Conservation (phyloP, 164 flowering plant species). For the Chloranthus sessilifolius region DNA sequence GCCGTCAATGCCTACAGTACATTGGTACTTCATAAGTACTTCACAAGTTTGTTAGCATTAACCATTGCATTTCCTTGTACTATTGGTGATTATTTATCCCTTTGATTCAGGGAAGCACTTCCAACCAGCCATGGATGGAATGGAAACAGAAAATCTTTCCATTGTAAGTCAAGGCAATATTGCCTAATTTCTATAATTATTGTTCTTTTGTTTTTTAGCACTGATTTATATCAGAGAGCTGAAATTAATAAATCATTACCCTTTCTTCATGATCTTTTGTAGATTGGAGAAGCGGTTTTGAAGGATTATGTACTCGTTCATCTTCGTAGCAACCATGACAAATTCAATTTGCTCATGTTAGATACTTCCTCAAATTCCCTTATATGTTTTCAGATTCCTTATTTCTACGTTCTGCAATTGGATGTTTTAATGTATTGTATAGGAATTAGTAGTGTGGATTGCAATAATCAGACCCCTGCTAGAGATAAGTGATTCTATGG, state of each 20-base stretch:
- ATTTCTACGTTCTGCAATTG: neutral
- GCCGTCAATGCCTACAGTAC: slow-evolving; percentile 56
- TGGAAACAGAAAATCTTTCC: slow-evolving; percentile 41
- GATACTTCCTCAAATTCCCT: slow-evolving; percentile 17
- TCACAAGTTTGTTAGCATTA: neutral
- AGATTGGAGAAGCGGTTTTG: slow-evolving; percentile 79
- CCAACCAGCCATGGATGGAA: slow-evolving; percentile 55
- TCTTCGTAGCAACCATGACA: slow-evolving; percentile 61
- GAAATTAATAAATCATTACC: neutral
- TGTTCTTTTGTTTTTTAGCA: neutral
- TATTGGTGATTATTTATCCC: neutral
- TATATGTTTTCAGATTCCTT: too few relatives aligned
- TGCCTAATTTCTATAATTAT: neutral
- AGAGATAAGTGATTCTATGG: too few relatives aligned
- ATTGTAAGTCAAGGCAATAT: slow-evolving; percentile 44
- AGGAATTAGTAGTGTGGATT: too few relatives aligned
- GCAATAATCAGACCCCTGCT: too few relatives aligned
- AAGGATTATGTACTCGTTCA: slow-evolving; percentile 73
- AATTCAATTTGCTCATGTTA: slow-evolving; percentile 88
- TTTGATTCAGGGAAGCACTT: slow-evolving; percentile 60
- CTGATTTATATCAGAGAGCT: neutral
- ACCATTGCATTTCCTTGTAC: neutral
- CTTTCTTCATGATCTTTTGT: slow-evolving; percentile 3
- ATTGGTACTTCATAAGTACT: slow-evolving; percentile 43
- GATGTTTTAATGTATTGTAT: too few relatives aligned